These are phyloP conservation scores for Talaromyces rugulosus DNA, from an alignment of 2,329 filamentous ascomycete genomes.

Conservation along the genomic window DNA sequence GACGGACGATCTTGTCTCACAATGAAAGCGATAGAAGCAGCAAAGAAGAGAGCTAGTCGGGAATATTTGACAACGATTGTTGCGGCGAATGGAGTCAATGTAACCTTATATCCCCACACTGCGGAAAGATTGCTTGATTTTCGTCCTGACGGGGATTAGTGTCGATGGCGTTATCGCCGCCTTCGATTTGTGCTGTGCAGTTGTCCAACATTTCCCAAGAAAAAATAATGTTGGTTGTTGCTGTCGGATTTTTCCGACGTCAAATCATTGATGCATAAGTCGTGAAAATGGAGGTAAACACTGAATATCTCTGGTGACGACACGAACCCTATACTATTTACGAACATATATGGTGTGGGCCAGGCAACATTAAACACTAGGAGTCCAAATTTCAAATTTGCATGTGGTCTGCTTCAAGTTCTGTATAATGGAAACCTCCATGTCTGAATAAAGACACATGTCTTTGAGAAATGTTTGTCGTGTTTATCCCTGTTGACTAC, in stretches of 20 bases:
- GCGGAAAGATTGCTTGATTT: background rate
- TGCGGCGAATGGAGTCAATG: background rate
- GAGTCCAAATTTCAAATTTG: no score
- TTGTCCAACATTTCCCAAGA: background rate
- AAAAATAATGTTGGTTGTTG: background rate
- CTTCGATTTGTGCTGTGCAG: background rate
- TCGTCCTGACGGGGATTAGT: background rate
- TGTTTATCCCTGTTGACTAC: no score
- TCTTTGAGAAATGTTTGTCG: no score
- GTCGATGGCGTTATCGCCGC: background rate
- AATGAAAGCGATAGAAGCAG: background rate
- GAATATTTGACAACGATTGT: background rate
- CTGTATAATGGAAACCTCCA: background rate
- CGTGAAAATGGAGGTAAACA: background rate
- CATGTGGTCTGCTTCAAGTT: background rate
- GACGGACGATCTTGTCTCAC: background rate
- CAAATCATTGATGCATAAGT: background rate
- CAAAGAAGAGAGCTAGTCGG: background rate
- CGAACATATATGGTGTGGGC: no score
- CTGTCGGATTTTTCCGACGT: background rate
- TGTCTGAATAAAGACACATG: background rate
- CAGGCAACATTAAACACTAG: no score
- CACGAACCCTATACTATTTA: no score
- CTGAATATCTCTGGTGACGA: background rate
- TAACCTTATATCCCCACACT: background rate